A percentile compares a stretch with the other conserved stretches of the same genome.
These are phyloP conservation scores for Globisporangium rhizosaccharum DNA, from an alignment of 352 stramenopile genomes.

Conservation along the genomic window DNA sequence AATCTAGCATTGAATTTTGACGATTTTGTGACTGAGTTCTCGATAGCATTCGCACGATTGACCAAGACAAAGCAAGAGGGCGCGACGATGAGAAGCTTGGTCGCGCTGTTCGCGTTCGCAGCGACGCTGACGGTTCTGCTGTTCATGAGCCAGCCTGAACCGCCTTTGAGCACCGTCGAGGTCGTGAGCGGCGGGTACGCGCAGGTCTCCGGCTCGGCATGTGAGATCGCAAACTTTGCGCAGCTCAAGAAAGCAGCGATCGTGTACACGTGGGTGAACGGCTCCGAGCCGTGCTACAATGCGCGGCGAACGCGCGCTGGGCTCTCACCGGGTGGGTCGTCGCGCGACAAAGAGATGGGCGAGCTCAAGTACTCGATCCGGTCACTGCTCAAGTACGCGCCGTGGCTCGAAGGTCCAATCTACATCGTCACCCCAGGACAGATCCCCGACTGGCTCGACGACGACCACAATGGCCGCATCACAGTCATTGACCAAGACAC, in stretches of 20 bases:
- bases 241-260: slow-evolving; percentile 56
- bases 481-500: slow-evolving; percentile 74
- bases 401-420: slow-evolving; percentile 75
- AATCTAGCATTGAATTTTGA: too few species aligned
- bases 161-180: slow-evolving; percentile 41
- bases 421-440: slow-evolving; percentile 82
- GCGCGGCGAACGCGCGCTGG: slow-evolving; percentile 41
- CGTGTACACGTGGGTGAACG: slow-evolving; percentile 87
- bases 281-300: slow-evolving; percentile 77
- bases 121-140: slow-evolving; percentile 40
- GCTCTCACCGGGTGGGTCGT: slow-evolving; percentile 53
- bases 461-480: slow-evolving; percentile 56
- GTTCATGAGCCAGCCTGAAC: slow-evolving; percentile 41
- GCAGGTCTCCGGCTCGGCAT: slow-evolving; percentile 30
- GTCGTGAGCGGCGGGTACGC: slow-evolving; percentile 36
- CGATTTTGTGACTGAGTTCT: too few species aligned
- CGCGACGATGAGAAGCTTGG: slow-evolving; percentile 35
- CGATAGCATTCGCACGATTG: too few species aligned
- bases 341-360: slow-evolving; percentile 78
- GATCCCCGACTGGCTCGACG: slow-evolving; percentile 77
- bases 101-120: slow-evolving; percentile 44
- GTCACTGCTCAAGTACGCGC: slow-evolving; percentile 71
- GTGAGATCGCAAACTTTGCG: slow-evolving; percentile 67
- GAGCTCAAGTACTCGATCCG: slow-evolving; percentile 85
- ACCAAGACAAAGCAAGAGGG: not conserved